Evolutionary conservation across 176 grass and related monocot species (phyloP), one percentile per base, ranked within the genome.

Genomic region (Metroxylon sagu): DNA sequence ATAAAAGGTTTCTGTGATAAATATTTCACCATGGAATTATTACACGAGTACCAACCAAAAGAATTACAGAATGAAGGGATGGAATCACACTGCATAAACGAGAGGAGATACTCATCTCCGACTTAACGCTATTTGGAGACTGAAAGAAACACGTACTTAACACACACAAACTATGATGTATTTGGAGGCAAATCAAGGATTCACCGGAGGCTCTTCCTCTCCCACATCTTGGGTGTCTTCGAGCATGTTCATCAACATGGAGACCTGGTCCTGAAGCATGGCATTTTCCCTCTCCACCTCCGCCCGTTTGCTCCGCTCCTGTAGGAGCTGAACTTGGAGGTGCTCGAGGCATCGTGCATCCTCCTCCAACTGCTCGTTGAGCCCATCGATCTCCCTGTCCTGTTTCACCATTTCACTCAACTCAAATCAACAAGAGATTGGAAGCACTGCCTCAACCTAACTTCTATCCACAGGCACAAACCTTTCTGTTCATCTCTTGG

Each of bases 401-500:
- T 98, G 81, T 61, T 64, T 73, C 29, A 72, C 10, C 58, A 71
- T 68, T 55, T 18, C 12, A 28, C 60, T 19, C 29, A 27, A 31
- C 21, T 23, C 21, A 23, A 7, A 35, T 35, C 31, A 35, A 7
- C 31, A 35, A 35, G 31, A 35, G 31, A 35, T 35, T 2, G 31
- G 28, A 29, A 23, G 21, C 21, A 23, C 21, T 23, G 21, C 21
- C 21, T 23, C 21, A 23, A 23, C 21, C 21, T 23, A 23, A 23
- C 21, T 23, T 23, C 21, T 23, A 23, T 23, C 21, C 21, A 23
- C 21, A 54, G 55, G 69, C 75, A 18, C 25, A 16, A 31, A 98
- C 93, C 93, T 98, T 98, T 98, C 93, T 88, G 71, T 98, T 98
- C 87, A 98, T 98, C 58, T 98, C 93, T 70, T 92, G 93, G 59